phyloP scores from a whole-genome alignment of 2,329 filamentous ascomycete species.

The Purpureocillium lavendulum region DNA sequence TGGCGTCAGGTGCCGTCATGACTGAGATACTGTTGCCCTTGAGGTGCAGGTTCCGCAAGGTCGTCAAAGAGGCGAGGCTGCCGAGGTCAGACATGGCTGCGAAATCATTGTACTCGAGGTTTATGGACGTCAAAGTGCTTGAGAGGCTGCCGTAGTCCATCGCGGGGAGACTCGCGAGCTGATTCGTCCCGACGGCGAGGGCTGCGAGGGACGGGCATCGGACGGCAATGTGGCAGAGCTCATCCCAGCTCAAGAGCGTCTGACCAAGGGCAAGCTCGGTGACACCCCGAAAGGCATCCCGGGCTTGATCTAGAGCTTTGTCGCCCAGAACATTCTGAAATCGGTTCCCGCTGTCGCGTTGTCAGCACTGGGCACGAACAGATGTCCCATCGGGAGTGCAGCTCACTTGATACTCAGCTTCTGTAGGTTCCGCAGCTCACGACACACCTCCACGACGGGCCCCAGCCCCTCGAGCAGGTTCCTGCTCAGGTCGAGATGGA shows the following conservation, averaged over 20 bases:
- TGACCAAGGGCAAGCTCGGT: conserved; percentile 58
- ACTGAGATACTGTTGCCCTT: conserved; percentile 66
- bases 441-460: conserved; percentile 64
- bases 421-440: conserved; percentile 56
- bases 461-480: conserved; percentile 67
- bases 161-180: conserved; percentile 42
- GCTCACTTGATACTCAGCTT: conserved; percentile 64
- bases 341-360: conserved; percentile 59
- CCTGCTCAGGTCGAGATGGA: conserved; percentile 75
- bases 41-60: conserved; percentile 56
- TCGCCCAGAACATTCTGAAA: conserved; percentile 39
- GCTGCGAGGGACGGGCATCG: conserved; percentile 44
- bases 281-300: conserved; percentile 39
- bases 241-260: conserved; percentile 57
- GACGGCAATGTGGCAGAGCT: conserved; percentile 45
- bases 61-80: conserved; percentile 39
- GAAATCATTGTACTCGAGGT: conserved; percentile 67
- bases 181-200: conserved; percentile 49
- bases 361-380: no score
- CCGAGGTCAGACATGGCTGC: conserved; percentile 47
- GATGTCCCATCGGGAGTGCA: neutral
- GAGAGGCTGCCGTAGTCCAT: conserved; percentile 32
- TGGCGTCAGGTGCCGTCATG: conserved; percentile 18
- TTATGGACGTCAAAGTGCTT: conserved; percentile 50
- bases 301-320: conserved; percentile 19